Conservation (phyloP, 495 filamentous ascomycete species). For the Xylaria grammica region DNA sequence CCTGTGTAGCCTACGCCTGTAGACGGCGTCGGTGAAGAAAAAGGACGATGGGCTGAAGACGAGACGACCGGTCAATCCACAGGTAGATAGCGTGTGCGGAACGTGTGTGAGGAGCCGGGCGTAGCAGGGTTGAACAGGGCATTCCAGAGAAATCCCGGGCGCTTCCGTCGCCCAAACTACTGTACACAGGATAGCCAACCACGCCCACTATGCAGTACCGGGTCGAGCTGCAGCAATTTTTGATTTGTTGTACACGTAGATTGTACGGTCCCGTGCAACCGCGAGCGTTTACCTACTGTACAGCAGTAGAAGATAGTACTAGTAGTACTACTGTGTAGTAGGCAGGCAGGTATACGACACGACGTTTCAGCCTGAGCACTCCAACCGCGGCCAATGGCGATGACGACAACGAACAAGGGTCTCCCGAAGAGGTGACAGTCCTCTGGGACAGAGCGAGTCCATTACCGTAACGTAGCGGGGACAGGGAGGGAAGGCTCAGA, state of each 20-base stretch:
- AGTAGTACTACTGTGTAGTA: background rate
- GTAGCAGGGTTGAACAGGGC: slow-evolving; percentile 10
- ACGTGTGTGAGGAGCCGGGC: slow-evolving; percentile 12
- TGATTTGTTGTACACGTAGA: background rate
- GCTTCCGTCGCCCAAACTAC: background rate
- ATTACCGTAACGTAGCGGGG: too few species aligned
- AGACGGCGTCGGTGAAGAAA: slow-evolving; percentile 11
- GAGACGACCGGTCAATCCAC: background rate
- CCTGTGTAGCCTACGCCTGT: background rate
- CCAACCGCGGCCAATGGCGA: slow-evolving; percentile 9
- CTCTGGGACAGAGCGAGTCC: background rate
- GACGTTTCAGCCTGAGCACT: slow-evolving; percentile 23
- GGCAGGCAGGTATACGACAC: slow-evolving; percentile 7
- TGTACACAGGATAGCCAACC: slow-evolving; percentile 15
- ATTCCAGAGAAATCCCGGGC: background rate
- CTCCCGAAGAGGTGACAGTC: background rate
- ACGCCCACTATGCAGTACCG: background rate
- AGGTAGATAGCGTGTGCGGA: background rate
- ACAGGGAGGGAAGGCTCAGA: background rate
- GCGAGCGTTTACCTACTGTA: too few species aligned
- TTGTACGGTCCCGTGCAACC: background rate
- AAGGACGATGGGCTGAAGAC: background rate
- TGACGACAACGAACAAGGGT: slow-evolving; percentile 1
- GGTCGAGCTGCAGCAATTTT: slow-evolving; percentile 6
- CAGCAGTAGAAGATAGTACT: background rate